A percentile compares a stretch with the other conserved stretches of the same genome.
phyloP scores from a whole-genome alignment of 2,329 filamentous ascomycete species.

The Polychaeton citri region DNA sequence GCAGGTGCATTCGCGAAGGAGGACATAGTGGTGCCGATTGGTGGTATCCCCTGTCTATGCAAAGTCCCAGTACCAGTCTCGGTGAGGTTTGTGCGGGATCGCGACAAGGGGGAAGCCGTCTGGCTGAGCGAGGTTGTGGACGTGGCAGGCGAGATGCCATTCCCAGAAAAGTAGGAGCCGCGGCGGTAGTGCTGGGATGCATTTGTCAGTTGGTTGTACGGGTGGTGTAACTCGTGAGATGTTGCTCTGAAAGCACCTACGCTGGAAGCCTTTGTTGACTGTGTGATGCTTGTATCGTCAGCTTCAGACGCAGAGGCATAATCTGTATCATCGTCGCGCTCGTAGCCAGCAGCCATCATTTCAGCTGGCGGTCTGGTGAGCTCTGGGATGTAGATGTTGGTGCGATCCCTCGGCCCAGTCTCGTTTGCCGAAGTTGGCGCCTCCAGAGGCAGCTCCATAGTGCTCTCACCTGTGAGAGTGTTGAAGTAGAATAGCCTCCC shows the following conservation, averaged over 20 bases:
- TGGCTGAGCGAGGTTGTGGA: conserved; percentile 79
- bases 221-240: conserved; percentile 10
- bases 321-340: conserved; percentile 80
- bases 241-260: conserved; percentile 33
- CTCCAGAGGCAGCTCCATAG: conserved; percentile 86
- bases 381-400: conserved; percentile 77
- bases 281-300: conserved; percentile 62
- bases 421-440: conserved; percentile 71
- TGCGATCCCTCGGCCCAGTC: conserved; percentile 74
- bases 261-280: conserved; percentile 54
- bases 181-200: conserved; percentile 44
- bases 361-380: conserved; percentile 82
- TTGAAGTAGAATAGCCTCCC: conserved; percentile 96
- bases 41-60: conserved; percentile 32
- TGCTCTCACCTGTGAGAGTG: conserved; percentile 88
- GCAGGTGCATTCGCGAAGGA: conserved; percentile 40
- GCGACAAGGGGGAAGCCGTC: conserved; percentile 46
- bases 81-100: conserved; percentile 42
- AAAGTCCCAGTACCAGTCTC: conserved; percentile 35
- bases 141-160: conserved; percentile 69
- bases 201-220: conserved; percentile 13
- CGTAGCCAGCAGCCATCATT: conserved; percentile 71
- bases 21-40: conserved; percentile 38
- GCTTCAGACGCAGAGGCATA: conserved; percentile 76
- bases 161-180: conserved; percentile 46